These are phyloP conservation scores for Coccomyxa subellipsoidea DNA, from an alignment of 163 green algal genomes.

Conservation along the genomic window DNA sequence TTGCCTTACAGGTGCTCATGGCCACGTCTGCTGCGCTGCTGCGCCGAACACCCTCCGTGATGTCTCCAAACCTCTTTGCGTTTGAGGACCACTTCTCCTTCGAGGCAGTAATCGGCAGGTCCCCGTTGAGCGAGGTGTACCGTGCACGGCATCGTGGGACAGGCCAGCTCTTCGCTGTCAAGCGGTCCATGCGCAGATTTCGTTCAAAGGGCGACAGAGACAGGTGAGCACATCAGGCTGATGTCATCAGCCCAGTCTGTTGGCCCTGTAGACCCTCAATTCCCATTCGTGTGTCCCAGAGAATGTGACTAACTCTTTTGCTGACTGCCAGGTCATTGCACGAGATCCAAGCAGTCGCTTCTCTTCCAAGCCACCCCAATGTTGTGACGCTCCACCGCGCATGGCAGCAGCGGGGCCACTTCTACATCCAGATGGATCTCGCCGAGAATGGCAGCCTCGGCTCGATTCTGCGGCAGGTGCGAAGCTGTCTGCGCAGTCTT, in stretches of 20 bases:
- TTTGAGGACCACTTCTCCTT: slow-evolving; percentile 66
- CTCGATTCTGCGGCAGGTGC: slow-evolving; percentile 30
- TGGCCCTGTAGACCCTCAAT: too few relatives aligned
- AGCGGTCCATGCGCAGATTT: slow-evolving; percentile 53
- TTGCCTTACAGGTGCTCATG: background rate
- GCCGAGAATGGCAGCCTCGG: slow-evolving; percentile 69
- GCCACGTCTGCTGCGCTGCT: background rate
- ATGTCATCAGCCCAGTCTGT: too few relatives aligned
- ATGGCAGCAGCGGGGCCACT: slow-evolving; percentile 75
- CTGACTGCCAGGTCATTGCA: slow-evolving; percentile 55
- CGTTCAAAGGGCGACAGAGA: slow-evolving; percentile 53
- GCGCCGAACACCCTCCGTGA: background rate
- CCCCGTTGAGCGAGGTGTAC: slow-evolving; percentile 61
- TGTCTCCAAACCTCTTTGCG: slow-evolving; percentile 29
- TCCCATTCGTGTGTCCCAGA: too few relatives aligned
- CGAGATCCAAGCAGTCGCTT: slow-evolving; percentile 70
- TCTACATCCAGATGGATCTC: slow-evolving; percentile 83
- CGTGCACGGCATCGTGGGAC: slow-evolving; percentile 41
- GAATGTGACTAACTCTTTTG: too few relatives aligned
- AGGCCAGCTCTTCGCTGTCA: slow-evolving; percentile 57
- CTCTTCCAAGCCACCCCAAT: slow-evolving; percentile 63
- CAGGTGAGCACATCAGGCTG: slow-evolving; percentile 30
- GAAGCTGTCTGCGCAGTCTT: too few relatives aligned
- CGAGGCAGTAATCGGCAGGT: slow-evolving; percentile 45
- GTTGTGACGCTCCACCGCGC: slow-evolving; percentile 71